Base-by-base conservation (phyloP, 2,329 filamentous ascomycete genomes). In the Scortechinia acanthostroma region DNA sequence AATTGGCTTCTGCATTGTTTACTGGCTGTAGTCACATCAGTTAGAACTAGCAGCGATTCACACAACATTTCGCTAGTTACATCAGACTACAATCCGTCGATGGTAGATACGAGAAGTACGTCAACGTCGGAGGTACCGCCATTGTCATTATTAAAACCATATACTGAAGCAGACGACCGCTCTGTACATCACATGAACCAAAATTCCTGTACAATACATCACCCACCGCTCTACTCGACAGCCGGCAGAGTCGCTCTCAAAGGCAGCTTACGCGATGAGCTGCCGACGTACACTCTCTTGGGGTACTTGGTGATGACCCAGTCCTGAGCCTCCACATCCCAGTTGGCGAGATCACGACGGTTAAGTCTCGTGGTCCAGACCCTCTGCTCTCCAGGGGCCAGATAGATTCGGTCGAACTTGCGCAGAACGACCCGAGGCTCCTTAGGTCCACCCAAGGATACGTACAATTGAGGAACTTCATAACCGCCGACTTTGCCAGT, bases 321-420 rank as follows among this genome's bases (percentile, higher is more conserved):
- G 43, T 75, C 62, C 56, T 77, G 72, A 5, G 58, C 53, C 3
- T 57, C 55, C 1, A 66, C 60, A 53, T 76, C 68, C 75, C 75
- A 79, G 23, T 74, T 69, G 51, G 70, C 74, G 21, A 80, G 48
- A 53, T 78, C 75, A 25, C 73, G 68, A 17, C 74, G 61, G 16
- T 62, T 73, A 20, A 80, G 50, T n/a, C 61, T 56, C 48, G 77
- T 62, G 0, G 46, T 58, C 14, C 73, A 60, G 2, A 55, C 62
- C 47, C 60, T 53, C 4, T 55, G 65, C 50, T 66, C 56, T 1
- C 65, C 65, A 4, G 77, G 63, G 23, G 65, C 58, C 47, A 84
- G 72, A 33, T 65, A 69, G 48, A 83, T 55, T 33, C 77, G 70
- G 45, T 83, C 76, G 55, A 84, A 85, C 47, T 70, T 69, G 48